These are phyloP conservation scores for Gamsiella multidivaricata DNA, from an alignment of 192 early-diverging fungal species.

Conservation along the genomic window DNA sequence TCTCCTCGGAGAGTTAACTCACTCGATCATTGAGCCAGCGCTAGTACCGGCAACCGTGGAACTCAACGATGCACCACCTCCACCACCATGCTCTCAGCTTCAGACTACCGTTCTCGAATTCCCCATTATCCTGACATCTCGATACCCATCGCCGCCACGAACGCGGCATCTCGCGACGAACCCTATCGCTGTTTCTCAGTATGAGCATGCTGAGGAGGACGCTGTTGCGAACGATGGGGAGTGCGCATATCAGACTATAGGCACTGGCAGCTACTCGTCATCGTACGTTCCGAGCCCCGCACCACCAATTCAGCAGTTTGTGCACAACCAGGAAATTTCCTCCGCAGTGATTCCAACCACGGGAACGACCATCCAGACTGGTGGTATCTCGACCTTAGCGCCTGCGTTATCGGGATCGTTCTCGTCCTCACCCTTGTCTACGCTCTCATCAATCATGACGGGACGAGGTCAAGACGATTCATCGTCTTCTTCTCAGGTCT, in stretches of 20 bases:
- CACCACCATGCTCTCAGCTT: conserved; percentile 25
- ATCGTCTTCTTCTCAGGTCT: conserved; percentile 4
- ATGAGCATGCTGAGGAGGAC: background rate
- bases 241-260: conserved; percentile 6
- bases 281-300: background rate
- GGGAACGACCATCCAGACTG: conserved; percentile 21
- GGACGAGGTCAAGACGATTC: background rate
- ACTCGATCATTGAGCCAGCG: conserved; percentile 45
- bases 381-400: background rate
- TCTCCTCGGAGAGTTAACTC: conserved; percentile 41
- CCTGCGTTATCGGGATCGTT: background rate
- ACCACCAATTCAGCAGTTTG: conserved; percentile 11
- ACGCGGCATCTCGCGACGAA: background rate
- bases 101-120: conserved; percentile 45
- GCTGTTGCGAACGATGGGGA: background rate
- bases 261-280: conserved; percentile 8
- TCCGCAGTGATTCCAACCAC: conserved; percentile 31
- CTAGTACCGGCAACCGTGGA: conserved; percentile 27
- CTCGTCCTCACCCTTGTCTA: conserved; percentile 11
- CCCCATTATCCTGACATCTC: conserved; percentile 49
- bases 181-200: background rate
- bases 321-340: conserved; percentile 37
- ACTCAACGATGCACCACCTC: conserved; percentile 45
- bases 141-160: conserved; percentile 14
- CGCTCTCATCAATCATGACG: background rate